Evolutionary conservation across 306 rosid species (phyloP).

Genomic region (Fagus crenata): DNA sequence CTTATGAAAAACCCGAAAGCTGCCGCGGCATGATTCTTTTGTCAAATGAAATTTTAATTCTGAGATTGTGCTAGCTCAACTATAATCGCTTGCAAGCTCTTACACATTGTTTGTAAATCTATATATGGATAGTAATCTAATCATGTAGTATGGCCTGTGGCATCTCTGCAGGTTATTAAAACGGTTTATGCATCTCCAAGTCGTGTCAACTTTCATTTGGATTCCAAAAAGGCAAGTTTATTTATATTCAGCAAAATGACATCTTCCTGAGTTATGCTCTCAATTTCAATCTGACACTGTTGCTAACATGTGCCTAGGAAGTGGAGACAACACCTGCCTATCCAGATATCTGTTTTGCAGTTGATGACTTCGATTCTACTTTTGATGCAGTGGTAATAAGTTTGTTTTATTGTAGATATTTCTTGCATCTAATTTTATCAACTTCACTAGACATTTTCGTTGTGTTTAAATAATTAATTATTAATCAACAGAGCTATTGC

Average conservation of each 20-base stretch:
- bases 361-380: slow-evolving; percentile 98
- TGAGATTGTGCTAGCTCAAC: slow-evolving; percentile 17
- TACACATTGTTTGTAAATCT: slow-evolving; percentile 2
- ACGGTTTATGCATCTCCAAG: slow-evolving; percentile 98
- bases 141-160: slow-evolving; percentile 20
- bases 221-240: slow-evolving; percentile 72
- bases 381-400: slow-evolving; percentile 94
- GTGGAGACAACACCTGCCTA: slow-evolving; percentile 97
- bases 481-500: slow-evolving; percentile 6
- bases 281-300: slow-evolving; percentile 34
- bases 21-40: not conserved
- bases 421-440: slow-evolving; percentile 19
- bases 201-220: slow-evolving; percentile 91
- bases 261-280: slow-evolving; percentile 17
- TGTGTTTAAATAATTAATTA: slow-evolving; percentile 21
- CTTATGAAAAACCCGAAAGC: slow-evolving; percentile 13
- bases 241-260: slow-evolving; percentile 14
- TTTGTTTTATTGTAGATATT: slow-evolving; percentile 17
- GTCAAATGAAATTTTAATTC: not conserved
- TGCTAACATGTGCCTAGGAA: slow-evolving; percentile 56
- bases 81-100: slow-evolving; percentile 12
- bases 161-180: slow-evolving; percentile 73
- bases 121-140: slow-evolving; percentile 13
- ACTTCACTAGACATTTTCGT: slow-evolving; percentile 1
- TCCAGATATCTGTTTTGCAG: slow-evolving; percentile 97